Base-by-base conservation (phyloP, 164 flowering plant species). In the Vitis labrusca region DNA sequence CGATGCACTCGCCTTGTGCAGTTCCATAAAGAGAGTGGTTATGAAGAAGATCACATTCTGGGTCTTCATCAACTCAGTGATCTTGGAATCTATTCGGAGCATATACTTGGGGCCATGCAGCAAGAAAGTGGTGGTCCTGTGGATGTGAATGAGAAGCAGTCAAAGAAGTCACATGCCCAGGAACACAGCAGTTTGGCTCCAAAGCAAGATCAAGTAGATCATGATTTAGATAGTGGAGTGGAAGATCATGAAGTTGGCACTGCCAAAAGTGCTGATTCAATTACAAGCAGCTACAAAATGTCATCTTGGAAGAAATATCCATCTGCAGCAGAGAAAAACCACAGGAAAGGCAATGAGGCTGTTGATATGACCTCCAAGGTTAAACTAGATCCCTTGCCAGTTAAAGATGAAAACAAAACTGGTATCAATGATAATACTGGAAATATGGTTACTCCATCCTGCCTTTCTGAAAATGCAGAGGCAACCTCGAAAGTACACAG, bases 281-380 rank as follows among this genome's bases (percentile, higher is more conserved):
- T 84, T 50, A 14, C 88, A 70, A 83, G 90, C 73, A 81, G 91
- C 78, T 84, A 71, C 70, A 85, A 87, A 67, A 96, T 93, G 88
- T 88, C 99, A 27, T 93, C 99, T 23, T 96, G 97, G 98, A 96
- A 88, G 82, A 96, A 88, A 72, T 85, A 91, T 73, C 98, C 99
- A 69, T 84, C 92, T 67, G 82, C 89, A 15, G 86, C 88, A 59
- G 91, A 84, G 68, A 96, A 80, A 73, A 88, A 85, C 59, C 84
- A 75, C 59, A 83, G 74, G 61, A 88, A 83, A 82, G 85, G 63
- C 50, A 65, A 37, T 29, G 90, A 78, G 55, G 70, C 78, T 71
- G 76, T 54, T 68, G 89, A 77, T 14, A 47, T 81, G 14, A 77
- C 87, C 9, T 65, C 83, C 30, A 80, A 73, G 63, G 88, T 67